These are phyloP conservation scores for Ploettnerulaceae sp. DNA, from an alignment of 2,329 filamentous ascomycete species.

Conservation along the genomic window DNA sequence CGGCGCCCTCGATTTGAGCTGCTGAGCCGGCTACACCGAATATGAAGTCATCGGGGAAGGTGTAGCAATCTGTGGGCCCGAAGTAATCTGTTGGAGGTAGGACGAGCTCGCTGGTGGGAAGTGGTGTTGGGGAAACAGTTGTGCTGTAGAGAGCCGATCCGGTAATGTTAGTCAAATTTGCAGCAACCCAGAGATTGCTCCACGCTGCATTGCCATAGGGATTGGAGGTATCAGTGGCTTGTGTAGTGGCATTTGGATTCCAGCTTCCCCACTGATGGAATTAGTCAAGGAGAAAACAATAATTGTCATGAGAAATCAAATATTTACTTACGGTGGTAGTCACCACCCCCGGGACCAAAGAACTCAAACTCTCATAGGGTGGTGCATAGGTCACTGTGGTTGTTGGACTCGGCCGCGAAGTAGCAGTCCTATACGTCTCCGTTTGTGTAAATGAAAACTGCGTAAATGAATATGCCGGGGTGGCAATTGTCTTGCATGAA, in stretches of 20 bases:
- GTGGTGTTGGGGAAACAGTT: constrained; percentile 49
- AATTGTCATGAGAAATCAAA: neutral
- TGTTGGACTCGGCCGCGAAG: constrained; percentile 33
- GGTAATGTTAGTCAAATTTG: constrained; percentile 36
- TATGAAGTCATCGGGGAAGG: constrained; percentile 42
- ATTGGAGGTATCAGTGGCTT: constrained; percentile 33
- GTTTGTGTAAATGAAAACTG: constrained; percentile 36
- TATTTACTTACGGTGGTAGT: constrained; percentile 32
- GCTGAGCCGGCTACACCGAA: constrained; percentile 46
- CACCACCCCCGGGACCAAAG: constrained; percentile 34
- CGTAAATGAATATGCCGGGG: constrained; percentile 9
- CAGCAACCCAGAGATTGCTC: constrained; percentile 36
- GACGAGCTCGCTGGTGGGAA: constrained; percentile 50
- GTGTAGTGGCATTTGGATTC: constrained; percentile 35
- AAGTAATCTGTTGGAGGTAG: constrained; percentile 41
- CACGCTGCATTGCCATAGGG: constrained; percentile 39
- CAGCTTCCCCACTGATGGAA: constrained; percentile 39
- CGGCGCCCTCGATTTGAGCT: constrained; percentile 42
- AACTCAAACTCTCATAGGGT: constrained; percentile 35
- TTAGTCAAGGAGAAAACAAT: neutral
- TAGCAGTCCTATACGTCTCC: constrained; percentile 37
- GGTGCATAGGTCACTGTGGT: constrained; percentile 33
- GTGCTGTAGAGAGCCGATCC: constrained; percentile 38
- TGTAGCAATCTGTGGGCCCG: constrained; percentile 29
- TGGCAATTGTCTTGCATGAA: neutral